phyloP scores from a whole-genome alignment of 106 monocot genomes.

The Narthecium ossifragum region DNA sequence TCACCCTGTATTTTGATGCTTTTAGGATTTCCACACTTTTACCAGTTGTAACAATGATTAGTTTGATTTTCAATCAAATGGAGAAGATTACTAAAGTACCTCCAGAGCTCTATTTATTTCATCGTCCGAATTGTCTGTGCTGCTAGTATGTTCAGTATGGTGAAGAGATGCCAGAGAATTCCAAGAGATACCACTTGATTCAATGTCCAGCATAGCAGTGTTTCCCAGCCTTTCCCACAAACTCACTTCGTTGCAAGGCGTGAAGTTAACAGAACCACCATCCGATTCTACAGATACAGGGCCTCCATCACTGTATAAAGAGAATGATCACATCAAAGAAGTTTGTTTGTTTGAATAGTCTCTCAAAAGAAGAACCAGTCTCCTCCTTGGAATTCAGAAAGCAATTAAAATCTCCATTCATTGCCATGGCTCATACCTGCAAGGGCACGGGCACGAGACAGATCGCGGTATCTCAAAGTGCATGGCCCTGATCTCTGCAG shows the following conservation, averaged over 20 bases:
- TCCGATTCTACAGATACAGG: slow-evolving; percentile 10
- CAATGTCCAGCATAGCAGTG: slow-evolving; percentile 58
- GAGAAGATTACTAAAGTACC: slow-evolving; percentile 36
- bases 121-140: slow-evolving; percentile 76
- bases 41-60: no score
- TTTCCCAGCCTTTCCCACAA: slow-evolving; percentile 89
- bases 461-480: no score
- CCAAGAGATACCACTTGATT: slow-evolving; percentile 74
- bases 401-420: neutral
- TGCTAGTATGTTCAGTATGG: slow-evolving; percentile 79
- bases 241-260: slow-evolving; percentile 40
- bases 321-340: neutral
- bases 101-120: slow-evolving; percentile 76
- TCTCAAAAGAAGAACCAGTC: neutral
- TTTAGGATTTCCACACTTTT: no score
- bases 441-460: neutral
- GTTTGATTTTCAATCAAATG: no score
- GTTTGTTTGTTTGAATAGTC: no score
- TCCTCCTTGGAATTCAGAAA: no score
- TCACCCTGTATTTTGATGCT: no score
- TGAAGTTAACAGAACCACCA: slow-evolving; percentile 11
- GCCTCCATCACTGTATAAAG: slow-evolving; percentile 26
- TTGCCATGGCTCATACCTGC: neutral
- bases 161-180: slow-evolving; percentile 66
- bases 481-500: neutral